These are phyloP conservation scores for Fusarium brachygibbosum DNA, from an alignment of 2,329 filamentous ascomycete genomes.

Conservation along the genomic window DNA sequence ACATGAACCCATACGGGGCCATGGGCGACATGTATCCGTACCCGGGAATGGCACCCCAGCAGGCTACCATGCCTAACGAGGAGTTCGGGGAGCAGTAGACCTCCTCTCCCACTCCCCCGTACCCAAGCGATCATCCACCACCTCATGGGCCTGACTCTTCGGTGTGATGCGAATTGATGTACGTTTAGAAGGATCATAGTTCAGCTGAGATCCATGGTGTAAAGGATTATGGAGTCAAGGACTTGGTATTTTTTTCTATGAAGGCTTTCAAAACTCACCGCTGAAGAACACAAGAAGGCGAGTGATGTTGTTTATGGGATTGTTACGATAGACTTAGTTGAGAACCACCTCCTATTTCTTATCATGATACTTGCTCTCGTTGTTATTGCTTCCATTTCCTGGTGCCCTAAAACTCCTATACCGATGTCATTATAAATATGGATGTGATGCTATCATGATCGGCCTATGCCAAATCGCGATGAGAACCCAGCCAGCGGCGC, in stretches of 20 bases:
- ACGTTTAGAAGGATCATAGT: slow-evolving; percentile 1
- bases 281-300: neutral
- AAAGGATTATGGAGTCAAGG: slow-evolving; percentile 45
- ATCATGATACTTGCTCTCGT: neutral
- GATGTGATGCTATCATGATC: slow-evolving; percentile 40
- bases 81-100: slow-evolving; percentile 58
- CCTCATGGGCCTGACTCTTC: too few species aligned
- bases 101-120: neutral
- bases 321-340: slow-evolving; percentile 10
- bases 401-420: neutral
- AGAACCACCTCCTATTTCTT: slow-evolving; percentile 5
- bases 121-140: too few species aligned
- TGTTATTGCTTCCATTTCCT: neutral
- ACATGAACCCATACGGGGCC: slow-evolving; percentile 76
- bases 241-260: slow-evolving; percentile 32
- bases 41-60: slow-evolving; percentile 83
- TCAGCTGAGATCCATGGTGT: slow-evolving; percentile 29
- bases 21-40: slow-evolving; percentile 91
- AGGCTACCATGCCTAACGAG: slow-evolving; percentile 64
- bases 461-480: slow-evolving; percentile 78
- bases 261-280: neutral
- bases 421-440: slow-evolving; percentile 13
- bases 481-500: slow-evolving; percentile 79
- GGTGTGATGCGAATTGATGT: neutral
- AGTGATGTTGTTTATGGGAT: slow-evolving; percentile 3